These are phyloP conservation scores for Selaginella tamariscina DNA, from an alignment of 75 land plant genomes.

Conservation along the genomic window DNA sequence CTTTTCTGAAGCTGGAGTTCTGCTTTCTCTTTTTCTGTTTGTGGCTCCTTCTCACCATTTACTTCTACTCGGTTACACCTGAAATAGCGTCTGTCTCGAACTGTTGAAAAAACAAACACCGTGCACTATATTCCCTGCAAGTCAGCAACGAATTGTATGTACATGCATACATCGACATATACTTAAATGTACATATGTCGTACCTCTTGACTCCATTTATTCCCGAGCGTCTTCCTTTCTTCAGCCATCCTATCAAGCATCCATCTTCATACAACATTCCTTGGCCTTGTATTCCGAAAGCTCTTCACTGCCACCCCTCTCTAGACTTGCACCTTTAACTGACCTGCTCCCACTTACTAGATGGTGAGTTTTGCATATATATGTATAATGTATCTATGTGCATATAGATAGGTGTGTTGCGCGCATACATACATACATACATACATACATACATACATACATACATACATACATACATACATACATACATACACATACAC, in stretches of 20 bases:
- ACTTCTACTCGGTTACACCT: not conserved
- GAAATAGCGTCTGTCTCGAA: not conserved
- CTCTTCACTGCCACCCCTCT: not conserved
- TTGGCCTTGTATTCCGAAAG: constrained; percentile 3
- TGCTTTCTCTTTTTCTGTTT: not conserved
- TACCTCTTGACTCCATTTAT: not conserved
- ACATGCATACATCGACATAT: too few relatives aligned
- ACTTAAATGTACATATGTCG: too few relatives aligned
- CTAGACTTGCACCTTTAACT: constrained; percentile 2
- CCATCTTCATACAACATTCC: constrained; percentile 11
- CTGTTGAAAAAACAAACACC: not conserved
- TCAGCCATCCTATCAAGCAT: constrained; percentile 19
- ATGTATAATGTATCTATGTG: not conserved
- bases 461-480: too few relatives aligned
- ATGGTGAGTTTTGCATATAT: constrained; percentile 1
- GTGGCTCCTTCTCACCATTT: not conserved
- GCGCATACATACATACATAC: too few relatives aligned
- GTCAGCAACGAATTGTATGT: too few relatives aligned
- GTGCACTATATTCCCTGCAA: not conserved
- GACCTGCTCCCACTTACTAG: not conserved
- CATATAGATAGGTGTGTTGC: too few relatives aligned
- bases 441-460: too few relatives aligned
- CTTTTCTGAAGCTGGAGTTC: not conserved
- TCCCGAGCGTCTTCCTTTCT: constrained; percentile 17
- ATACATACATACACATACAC: too few relatives aligned